Evolutionary conservation across 768 basidiomycete genomes (phyloP), one percentile per base, ranked within the genome.

Genomic region (Paxillus ammoniavirescens): DNA sequence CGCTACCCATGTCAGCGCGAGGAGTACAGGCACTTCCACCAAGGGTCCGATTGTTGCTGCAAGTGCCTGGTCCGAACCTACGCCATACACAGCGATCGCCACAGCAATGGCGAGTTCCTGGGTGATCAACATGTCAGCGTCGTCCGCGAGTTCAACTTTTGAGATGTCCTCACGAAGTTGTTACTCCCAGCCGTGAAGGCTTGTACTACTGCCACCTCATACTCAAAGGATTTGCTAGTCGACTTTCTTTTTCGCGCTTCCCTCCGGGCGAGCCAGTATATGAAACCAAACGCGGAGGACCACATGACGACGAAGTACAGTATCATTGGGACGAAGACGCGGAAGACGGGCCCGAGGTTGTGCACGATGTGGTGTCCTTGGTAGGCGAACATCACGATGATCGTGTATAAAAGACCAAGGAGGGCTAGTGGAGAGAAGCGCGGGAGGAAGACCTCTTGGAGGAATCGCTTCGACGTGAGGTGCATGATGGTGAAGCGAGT

Each of bases 51-150:
- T 84, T 0, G 90, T 91, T 0, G 90, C 89, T 0, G 91, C 91
- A 1, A 93, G 74, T 0, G 88, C 90, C 69, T 93, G 85, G 50
- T 87, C 83, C 0, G 88, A 90, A 5, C 82, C 77, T 5, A 87
- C 82, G 3, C 92, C 91, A 67, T 84, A 93, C 0, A 86, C 82
- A 0, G 88, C 84, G 40, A 91, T 86, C 3, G 84, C 79, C 1
- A 93, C 85, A 0, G 92, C 91, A 49, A 93, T 93, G 0, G 91
- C 89, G 0, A 93, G 77, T 72, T 93, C 89, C 79, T 87, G 62
- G 10, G 55, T 28, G 28, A 37, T 38, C 23, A 41, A 41, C 23
- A 17, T 5, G 1, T 30, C 21, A 49, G 41, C 41, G 12, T 15
- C 21, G 28, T 14, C 15, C n/a, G 18, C 14, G 10, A 17, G 21